Conservation (phyloP, 495 filamentous ascomycete genomes). For the Recurvomyces mirabilis region DNA sequence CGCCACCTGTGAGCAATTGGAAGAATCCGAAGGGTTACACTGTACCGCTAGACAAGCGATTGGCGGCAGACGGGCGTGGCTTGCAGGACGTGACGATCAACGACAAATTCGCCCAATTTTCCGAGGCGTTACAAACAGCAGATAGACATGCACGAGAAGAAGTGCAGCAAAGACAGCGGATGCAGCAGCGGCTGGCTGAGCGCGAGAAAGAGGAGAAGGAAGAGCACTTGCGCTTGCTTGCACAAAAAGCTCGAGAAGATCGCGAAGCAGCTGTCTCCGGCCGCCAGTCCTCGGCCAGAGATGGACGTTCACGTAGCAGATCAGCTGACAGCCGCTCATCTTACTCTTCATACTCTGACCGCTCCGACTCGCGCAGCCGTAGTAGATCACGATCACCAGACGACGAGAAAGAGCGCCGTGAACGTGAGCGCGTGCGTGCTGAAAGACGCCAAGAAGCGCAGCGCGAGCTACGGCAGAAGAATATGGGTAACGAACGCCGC, state of each 20-base stretch:
- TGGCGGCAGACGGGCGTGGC: conserved; percentile 90
- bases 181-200: conserved; percentile 95
- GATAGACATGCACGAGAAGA: conserved; percentile 93
- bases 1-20: conserved; percentile 93
- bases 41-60: conserved; percentile 86
- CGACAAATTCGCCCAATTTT: conserved; percentile 96
- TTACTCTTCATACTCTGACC: conserved; percentile 27
- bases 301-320: conserved; percentile 30
- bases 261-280: conserved; percentile 39
- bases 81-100: conserved; percentile 95
- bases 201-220: conserved; percentile 93
- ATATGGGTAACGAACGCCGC: conserved; percentile 86
- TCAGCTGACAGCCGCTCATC: conserved; percentile 29
- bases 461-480: conserved; percentile 79
- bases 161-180: conserved; percentile 78
- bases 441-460: conserved; percentile 76
- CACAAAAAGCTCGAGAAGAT: conserved; percentile 83
- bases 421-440: conserved; percentile 60
- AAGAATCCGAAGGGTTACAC: conserved; percentile 99
- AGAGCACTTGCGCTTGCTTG: conserved; percentile 78
- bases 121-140: conserved; percentile 85
- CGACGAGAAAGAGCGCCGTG: conserved; percentile 58
- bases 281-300: neutral
- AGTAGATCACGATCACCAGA: conserved; percentile 43
- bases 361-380: conserved; percentile 39